These are phyloP conservation scores for Pseudoscleropodium purum DNA, from an alignment of 225 moss, liverwort and hornwort species.

Conservation along the genomic window DNA sequence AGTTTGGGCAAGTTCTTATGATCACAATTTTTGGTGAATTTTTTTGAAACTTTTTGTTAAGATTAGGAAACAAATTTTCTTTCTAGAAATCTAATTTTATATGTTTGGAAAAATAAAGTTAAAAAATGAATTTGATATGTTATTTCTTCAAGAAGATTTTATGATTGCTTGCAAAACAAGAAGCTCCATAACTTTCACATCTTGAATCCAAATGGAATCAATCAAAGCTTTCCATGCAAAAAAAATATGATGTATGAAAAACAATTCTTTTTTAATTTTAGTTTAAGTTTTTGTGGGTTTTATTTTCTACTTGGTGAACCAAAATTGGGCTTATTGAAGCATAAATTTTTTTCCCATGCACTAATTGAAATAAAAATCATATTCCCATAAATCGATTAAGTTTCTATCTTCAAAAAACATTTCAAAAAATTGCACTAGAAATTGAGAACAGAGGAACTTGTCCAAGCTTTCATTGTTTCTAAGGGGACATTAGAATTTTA, in stretches of 20 bases:
- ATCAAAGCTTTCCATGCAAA: neutral
- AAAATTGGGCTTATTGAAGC: neutral
- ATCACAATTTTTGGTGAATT: neutral
- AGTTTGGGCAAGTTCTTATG: neutral
- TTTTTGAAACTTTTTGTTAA: neutral
- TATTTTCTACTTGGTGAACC: neutral
- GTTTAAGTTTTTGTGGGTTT: neutral
- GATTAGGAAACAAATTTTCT: neutral
- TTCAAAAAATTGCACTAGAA: neutral
- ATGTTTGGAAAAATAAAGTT: neutral
- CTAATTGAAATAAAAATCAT: neutral
- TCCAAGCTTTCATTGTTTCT: accelerated
- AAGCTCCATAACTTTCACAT: neutral
- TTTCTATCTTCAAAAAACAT: neutral
- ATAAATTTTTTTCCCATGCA: neutral
- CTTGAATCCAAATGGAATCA: neutral
- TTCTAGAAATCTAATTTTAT: accelerated
- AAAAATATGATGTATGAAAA: neutral
- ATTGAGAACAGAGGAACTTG: neutral
- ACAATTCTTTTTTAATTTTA: neutral
- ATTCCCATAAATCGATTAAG: neutral
- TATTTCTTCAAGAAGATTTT: neutral
- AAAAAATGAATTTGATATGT: accelerated
- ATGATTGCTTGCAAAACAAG: neutral
- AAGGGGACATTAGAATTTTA: accelerated